These are phyloP conservation scores for Setomelanomma holmii DNA, from an alignment of 2,329 filamentous ascomycete genomes.

Conservation along the genomic window DNA sequence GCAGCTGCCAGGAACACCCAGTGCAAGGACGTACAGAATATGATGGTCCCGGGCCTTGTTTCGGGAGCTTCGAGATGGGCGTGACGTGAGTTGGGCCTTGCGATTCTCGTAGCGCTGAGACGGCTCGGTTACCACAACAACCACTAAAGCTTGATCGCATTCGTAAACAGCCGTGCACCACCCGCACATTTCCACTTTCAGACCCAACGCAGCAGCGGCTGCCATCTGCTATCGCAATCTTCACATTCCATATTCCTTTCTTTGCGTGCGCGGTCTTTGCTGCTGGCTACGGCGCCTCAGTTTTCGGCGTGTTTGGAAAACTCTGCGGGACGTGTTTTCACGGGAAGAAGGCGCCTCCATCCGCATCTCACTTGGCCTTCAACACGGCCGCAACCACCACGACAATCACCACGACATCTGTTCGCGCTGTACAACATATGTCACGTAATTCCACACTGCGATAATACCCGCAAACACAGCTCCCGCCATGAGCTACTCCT, in stretches of 20 bases:
- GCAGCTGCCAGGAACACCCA: too few species aligned
- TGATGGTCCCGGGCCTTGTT: constrained; percentile 3
- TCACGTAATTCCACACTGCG: constrained; percentile 19
- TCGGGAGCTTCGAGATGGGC: constrained; percentile 4
- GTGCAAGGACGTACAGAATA: background rate
- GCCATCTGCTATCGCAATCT: constrained; percentile 24
- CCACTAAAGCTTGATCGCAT: constrained; percentile 16
- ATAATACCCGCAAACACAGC: constrained; percentile 19
- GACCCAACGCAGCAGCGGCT: constrained; percentile 31
- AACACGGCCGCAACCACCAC: constrained; percentile 15
- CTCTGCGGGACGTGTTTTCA: constrained; percentile 19
- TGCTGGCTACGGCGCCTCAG: constrained; percentile 29
- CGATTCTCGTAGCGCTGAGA: constrained; percentile 22
- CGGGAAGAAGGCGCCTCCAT: constrained; percentile 35
- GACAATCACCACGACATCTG: constrained; percentile 14
- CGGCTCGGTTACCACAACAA: constrained; percentile 27
- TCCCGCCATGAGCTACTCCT: constrained; percentile 48
- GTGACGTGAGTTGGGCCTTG: constrained; percentile 20
- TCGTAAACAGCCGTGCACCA: constrained; percentile 32
- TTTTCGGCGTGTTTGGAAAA: constrained; percentile 22
- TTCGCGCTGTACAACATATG: constrained; percentile 39
- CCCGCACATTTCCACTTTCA: constrained; percentile 30
- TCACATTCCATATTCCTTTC: constrained; percentile 43
- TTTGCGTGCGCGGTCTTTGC: constrained; percentile 32
- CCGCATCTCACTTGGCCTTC: constrained; percentile 27